Base-by-base conservation (phyloP, 2,329 filamentous ascomycete species). In the Zarea fungicola region DNA sequence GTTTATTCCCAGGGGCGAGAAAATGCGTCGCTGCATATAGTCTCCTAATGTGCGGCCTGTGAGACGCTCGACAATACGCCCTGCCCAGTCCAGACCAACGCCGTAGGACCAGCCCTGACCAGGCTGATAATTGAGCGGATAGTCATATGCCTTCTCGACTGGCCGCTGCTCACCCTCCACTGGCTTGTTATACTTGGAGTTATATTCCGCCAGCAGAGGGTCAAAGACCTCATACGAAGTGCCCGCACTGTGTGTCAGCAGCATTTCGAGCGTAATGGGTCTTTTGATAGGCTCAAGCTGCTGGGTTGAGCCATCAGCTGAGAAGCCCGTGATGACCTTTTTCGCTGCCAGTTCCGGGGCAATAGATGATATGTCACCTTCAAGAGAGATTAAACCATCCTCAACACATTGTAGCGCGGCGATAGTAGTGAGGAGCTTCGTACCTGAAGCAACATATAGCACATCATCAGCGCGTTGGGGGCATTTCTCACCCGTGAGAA, bases 161-260 rank as follows among this genome's bases (percentile, higher is more conserved):
- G n/a, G n/a, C n/a, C n/a, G n/a, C n/a, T n/a, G n/a, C n/a, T n/a
- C n/a, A n/a, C n/a, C n/a, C n/a, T n/a, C n/a, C n/a, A n/a, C n/a
- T n/a, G n/a, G n/a, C n/a, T n/a, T n/a, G n/a, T n/a, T n/a, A n/a
- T n/a, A n/a, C n/a, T n/a, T n/a, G n/a, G n/a, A n/a, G n/a, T n/a
- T n/a, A n/a, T n/a, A n/a, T n/a, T n/a, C n/a, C n/a, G n/a, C n/a
- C n/a, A n/a, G n/a, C n/a, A n/a, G n/a, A n/a, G n/a, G n/a, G n/a
- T n/a, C n/a, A n/a, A n/a, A n/a, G n/a, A n/a, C n/a, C n/a, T n/a
- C n/a, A n/a, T n/a, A n/a, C n/a, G n/a, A n/a, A n/a, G n/a, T n/a
- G n/a, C n/a, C n/a, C n/a, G n/a, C n/a, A n/a, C n/a, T n/a, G n/a
- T 81, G 77, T 0, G 72, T 70, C 16, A 81, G 68, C 1, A 81